Evolutionary conservation across 306 rosid species (phyloP).

Genomic region (Erythrophleum fordii): DNA sequence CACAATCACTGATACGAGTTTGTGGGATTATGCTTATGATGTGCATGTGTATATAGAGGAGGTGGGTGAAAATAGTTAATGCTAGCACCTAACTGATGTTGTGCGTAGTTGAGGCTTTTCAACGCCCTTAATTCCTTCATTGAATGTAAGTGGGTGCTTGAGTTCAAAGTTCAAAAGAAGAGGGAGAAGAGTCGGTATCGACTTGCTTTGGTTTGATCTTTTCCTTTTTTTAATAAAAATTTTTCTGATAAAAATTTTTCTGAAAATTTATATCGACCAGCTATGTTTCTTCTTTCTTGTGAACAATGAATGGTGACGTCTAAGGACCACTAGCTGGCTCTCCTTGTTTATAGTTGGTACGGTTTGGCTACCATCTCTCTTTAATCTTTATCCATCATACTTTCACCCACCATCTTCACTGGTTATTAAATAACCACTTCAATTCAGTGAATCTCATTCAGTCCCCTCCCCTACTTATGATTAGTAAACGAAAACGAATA

Average conservation of each 20-base stretch:
- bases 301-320: background rate
- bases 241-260: background rate
- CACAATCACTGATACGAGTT: background rate
- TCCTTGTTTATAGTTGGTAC: background rate
- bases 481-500: background rate
- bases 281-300: background rate
- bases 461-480: background rate
- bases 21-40: background rate
- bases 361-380: background rate
- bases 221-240: background rate
- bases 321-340: slow-evolving; percentile 6
- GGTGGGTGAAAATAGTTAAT: slow-evolving; percentile 75
- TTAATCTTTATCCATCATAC: background rate
- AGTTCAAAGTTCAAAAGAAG: background rate
- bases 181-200: background rate
- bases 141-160: slow-evolving; percentile 48
- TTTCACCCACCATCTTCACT: background rate
- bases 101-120: slow-evolving; percentile 72
- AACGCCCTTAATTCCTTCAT: slow-evolving; percentile 69
- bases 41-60: slow-evolving; percentile 5
- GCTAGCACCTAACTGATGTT: slow-evolving; percentile 60
- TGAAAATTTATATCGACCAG: background rate
- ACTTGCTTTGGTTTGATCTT: background rate
- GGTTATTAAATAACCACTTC: background rate
- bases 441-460: background rate